These are phyloP conservation scores for Manihot esculenta DNA, from an alignment of 441 rosid genomes.

Conservation along the genomic window DNA sequence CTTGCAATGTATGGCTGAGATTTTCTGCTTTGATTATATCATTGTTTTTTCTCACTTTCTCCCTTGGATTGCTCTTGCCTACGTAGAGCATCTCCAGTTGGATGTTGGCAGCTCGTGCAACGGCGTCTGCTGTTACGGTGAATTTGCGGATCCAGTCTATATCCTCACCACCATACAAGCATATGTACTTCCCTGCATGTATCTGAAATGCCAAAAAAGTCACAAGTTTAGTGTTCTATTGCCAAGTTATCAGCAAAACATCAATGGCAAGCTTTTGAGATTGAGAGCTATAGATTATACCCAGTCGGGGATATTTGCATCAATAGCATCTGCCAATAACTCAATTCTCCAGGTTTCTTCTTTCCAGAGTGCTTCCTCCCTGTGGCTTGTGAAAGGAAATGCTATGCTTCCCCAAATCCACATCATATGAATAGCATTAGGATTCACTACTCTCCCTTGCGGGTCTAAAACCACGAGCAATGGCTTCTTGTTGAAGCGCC, in stretches of 20 bases:
- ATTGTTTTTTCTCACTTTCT: slow-evolving; percentile 44
- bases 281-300: slow-evolving; percentile 28
- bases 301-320: slow-evolving; percentile 48
- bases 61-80: slow-evolving; percentile 71
- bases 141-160: slow-evolving; percentile 68
- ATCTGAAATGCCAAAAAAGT: slow-evolving; percentile 39
- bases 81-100: slow-evolving; percentile 64
- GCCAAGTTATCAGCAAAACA: not conserved
- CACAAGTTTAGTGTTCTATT: not conserved
- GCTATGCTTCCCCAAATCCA: slow-evolving; percentile 80
- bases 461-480: slow-evolving; percentile 77
- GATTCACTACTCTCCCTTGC: slow-evolving; percentile 68
- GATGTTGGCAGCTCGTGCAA: slow-evolving; percentile 47
- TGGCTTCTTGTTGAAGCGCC: slow-evolving; percentile 74
- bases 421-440: slow-evolving; percentile 86
- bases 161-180: slow-evolving; percentile 84
- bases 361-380: slow-evolving; percentile 71
- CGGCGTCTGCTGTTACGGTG: slow-evolving; percentile 36
- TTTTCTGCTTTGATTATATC: slow-evolving; percentile 35
- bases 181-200: slow-evolving; percentile 52
- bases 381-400: slow-evolving; percentile 69
- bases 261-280: not conserved
- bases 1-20: slow-evolving; percentile 44
- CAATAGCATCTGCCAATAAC: slow-evolving; percentile 51
- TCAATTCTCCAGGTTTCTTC: slow-evolving; percentile 61